These are phyloP conservation scores for Pseudogymnoascus destructans DNA, from an alignment of 2,329 filamentous ascomycete genomes.

Conservation along the genomic window DNA sequence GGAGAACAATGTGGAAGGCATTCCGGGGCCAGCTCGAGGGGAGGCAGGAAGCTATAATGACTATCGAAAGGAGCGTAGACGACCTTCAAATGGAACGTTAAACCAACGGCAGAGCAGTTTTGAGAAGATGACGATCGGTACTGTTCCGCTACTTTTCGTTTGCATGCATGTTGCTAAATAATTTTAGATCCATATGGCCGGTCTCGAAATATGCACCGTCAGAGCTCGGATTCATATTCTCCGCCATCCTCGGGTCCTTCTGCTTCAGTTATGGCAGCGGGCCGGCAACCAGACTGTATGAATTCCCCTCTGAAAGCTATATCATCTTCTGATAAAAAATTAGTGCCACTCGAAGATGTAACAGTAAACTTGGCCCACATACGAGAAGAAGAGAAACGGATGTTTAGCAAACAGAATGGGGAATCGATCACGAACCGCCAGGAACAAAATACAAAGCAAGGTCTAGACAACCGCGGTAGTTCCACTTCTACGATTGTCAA, in stretches of 20 bases:
- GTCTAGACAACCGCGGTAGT: neutral
- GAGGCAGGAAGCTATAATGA: neutral
- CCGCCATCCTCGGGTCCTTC: neutral
- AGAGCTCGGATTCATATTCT: slow-evolving; percentile 5
- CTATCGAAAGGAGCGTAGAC: neutral
- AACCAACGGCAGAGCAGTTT: neutral
- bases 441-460: neutral
- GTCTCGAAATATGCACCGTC: neutral
- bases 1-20: slow-evolving; percentile 25
- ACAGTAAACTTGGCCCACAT: neutral
- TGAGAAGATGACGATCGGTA: neutral
- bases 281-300: neutral
- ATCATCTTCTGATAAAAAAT: neutral
- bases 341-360: neutral
- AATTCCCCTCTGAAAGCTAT: neutral
- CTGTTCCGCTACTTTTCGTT: neutral
- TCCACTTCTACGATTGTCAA: neutral
- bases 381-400: neutral
- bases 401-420: neutral
- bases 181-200: neutral
- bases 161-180: neutral
- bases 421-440: neutral
- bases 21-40: neutral
- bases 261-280: neutral
- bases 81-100: neutral